phyloP scores from a whole-genome alignment of 2,329 filamentous ascomycete genomes.

The Trichoderma aggressivum region DNA sequence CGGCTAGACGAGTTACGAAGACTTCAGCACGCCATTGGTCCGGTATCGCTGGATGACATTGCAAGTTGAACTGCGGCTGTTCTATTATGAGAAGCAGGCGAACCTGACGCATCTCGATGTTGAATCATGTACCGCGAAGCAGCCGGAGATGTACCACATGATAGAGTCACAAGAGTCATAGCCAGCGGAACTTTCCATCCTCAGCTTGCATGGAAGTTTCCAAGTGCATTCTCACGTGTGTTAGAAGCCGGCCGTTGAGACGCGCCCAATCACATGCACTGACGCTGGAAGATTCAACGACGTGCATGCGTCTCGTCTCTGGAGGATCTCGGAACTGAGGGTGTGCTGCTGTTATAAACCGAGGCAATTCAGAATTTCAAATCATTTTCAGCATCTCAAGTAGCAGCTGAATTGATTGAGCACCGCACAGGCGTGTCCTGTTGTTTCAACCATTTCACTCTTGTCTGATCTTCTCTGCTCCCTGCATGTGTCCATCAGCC shows the following conservation, averaged over 20 bases:
- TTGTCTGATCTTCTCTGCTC: background rate
- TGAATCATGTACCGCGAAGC: background rate
- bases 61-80: background rate
- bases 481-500: background rate
- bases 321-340: background rate
- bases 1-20: background rate
- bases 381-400: background rate
- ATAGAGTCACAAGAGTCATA: background rate
- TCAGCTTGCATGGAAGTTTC: background rate
- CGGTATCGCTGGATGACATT: constrained; percentile 4
- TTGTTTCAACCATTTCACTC: background rate
- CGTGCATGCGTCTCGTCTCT: background rate
- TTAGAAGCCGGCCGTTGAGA: background rate
- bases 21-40: background rate
- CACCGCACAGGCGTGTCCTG: background rate
- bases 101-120: background rate
- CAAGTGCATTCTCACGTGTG: background rate
- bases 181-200: background rate
- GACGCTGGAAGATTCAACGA: background rate
- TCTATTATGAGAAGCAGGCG: background rate
- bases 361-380: background rate
- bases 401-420: background rate
- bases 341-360: background rate
- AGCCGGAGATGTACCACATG: background rate
- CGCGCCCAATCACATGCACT: background rate